A percentile compares a stretch with the other conserved stretches of the same genome.
Evolutionary conservation across 208 protist species (phyloP).

Genomic region (Wallacemonas sp.): DNA sequence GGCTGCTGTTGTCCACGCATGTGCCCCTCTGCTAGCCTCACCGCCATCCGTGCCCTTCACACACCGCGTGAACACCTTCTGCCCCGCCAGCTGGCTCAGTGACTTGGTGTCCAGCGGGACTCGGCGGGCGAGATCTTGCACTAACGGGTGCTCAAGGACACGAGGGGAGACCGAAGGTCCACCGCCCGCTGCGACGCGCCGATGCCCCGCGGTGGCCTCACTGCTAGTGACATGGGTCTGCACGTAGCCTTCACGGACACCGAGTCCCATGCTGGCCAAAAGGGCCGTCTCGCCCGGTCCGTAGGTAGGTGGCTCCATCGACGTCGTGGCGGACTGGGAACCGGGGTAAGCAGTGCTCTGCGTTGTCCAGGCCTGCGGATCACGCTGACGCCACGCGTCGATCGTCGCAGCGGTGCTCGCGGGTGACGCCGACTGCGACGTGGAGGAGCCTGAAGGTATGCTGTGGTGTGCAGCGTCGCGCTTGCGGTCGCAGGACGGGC

Average conservation of each 20-base stretch:
- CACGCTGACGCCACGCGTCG: background rate
- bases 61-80: conserved; percentile 15
- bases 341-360: too few relatives aligned
- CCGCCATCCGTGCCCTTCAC: background rate
- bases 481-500: background rate
- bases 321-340: background rate
- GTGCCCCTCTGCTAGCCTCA: background rate
- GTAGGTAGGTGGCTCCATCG: background rate
- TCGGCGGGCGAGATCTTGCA: conserved; percentile 19
- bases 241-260: background rate
- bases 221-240: background rate
- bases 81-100: conserved; percentile 16
- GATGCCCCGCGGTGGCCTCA: background rate
- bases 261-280: background rate
- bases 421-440: background rate
- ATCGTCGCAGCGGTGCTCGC: background rate
- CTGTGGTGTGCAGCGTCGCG: background rate
- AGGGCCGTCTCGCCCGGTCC: background rate
- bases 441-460: too few relatives aligned
- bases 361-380: background rate
- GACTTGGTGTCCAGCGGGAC: conserved; percentile 23
- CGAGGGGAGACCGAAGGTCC: background rate
- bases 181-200: background rate
- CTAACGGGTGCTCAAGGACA: conserved; percentile 6
- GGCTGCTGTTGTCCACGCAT: background rate